Conservation (phyloP, 305 asterid genomes). For the Fraxinus nigra region DNA sequence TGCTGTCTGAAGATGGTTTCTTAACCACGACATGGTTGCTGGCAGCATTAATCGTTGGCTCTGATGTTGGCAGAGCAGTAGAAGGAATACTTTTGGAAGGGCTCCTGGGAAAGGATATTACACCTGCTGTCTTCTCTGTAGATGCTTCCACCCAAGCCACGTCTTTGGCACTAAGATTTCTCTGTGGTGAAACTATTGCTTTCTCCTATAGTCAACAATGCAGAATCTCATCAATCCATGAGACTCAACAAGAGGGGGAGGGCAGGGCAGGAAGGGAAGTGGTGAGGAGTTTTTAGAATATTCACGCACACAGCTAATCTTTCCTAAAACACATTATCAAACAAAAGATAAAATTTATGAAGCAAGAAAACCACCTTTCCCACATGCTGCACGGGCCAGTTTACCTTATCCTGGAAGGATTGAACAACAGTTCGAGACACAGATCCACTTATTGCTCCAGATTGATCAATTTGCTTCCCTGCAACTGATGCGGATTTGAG, state of each 20-base stretch:
- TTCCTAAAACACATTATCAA: not conserved
- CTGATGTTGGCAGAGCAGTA: slow-evolving; percentile 31
- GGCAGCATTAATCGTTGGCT: slow-evolving; percentile 27
- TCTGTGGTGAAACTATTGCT: slow-evolving; percentile 33
- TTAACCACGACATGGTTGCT: not conserved
- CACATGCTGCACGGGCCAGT: slow-evolving; percentile 26
- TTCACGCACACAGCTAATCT: not conserved
- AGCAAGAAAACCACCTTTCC: slow-evolving; percentile 46
- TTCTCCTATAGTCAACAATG: slow-evolving; percentile 50
- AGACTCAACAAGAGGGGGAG: not conserved
- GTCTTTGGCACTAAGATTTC: slow-evolving; percentile 31
- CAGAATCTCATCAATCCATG: not conserved
- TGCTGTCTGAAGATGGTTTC: slow-evolving; percentile 42
- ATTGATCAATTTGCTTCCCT: slow-evolving; percentile 27
- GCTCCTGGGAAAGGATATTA: slow-evolving; percentile 44
- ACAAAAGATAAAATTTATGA: not conserved
- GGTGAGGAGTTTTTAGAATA: not conserved
- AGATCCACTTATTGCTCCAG: slow-evolving; percentile 28
- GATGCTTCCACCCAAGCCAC: slow-evolving; percentile 28
- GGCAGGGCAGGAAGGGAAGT: not conserved
- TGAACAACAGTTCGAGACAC: slow-evolving; percentile 15
- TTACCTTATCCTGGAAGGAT: slow-evolving; percentile 21
- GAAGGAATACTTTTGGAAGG: slow-evolving; percentile 40
- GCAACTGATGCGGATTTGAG: slow-evolving; percentile 38
- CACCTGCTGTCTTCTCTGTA: slow-evolving; percentile 28